Base-by-base conservation (phyloP, 2,329 filamentous ascomycete species). In the Colletotrichum eremochloae region DNA sequence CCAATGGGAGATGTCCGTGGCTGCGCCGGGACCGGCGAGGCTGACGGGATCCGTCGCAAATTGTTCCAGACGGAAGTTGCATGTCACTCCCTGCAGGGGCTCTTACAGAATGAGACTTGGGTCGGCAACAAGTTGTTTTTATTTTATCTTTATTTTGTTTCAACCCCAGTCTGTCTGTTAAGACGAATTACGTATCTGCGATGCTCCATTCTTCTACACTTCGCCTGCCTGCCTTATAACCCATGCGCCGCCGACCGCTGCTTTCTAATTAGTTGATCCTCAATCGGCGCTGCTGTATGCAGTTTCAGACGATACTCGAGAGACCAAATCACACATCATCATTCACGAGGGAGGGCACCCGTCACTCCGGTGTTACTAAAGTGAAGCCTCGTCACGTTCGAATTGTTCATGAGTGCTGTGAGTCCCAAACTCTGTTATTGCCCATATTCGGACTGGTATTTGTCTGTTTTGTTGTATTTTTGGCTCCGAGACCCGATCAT, bases 1-100 rank as follows among this genome's bases (percentile, higher is more conserved):
- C 69, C 69, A 72, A 72, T 72, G 36, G 53, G 66, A 36, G n/a
- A 8, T 8, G 38, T 6, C 33, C 15, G 31, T 63, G 52, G 69
- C 60, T 40, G 40, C 46, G 12, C 31, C 18, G 7, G 15, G 29
- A 5, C 14, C 15, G 15, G 31, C 69, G 66, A 72, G 69, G 69
- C 69, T 72, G 66, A 53, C 36, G 11, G 29, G 50, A 20, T 29
- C 56, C 50, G 48, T 36, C 33, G 8, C 57, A 14, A 33, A 12
- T 11, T 63, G 31, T 63, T 50, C 33, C 60, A 33, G 38, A 31
- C 56, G 38, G 52, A 57, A 46, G 50, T 55, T 63, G 33, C 46
- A 63, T 63, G 60, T 63, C 60, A 63, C 60, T 63, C 33, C 46
- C 44, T 50, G 60, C 60, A 63, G 46, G 60, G 60, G 46, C 33